Evolutionary conservation across 306 rosid species (phyloP).

Genomic region (Mimosa bimucronata): DNA sequence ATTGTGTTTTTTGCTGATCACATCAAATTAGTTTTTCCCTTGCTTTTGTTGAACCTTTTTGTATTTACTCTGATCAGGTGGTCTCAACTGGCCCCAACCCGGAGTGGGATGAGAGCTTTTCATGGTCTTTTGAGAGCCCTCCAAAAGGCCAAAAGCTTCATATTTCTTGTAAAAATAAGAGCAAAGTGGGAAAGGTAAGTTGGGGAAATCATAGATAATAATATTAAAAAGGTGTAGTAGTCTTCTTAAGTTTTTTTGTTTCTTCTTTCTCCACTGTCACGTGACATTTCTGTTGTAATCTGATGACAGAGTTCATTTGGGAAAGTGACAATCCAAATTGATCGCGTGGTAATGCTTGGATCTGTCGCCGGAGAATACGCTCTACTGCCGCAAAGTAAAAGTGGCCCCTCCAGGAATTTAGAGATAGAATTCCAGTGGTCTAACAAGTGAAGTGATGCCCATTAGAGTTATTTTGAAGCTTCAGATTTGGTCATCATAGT

Average conservation of each 20-base stretch:
- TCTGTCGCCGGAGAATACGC: conserved; percentile 96
- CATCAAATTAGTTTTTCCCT: not conserved
- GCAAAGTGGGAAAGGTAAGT: conserved; percentile 97
- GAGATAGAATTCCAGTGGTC: conserved; percentile 99
- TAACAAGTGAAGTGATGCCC: conserved; percentile 62
- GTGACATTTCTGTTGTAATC: conserved; percentile 35
- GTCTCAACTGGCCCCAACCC: conserved; percentile 96
- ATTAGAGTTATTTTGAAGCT: conserved; percentile 27
- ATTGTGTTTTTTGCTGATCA: conserved; percentile 16
- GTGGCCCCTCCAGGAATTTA: conserved; percentile 85
- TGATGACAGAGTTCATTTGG: conserved; percentile 87
- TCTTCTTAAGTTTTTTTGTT: conserved; percentile 1
- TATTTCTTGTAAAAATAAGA: conserved; percentile 98
- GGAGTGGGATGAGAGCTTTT: conserved; percentile 95
- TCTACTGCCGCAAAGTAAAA: conserved; percentile 88
- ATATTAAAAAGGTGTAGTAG: conserved; percentile 9
- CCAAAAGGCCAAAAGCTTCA: conserved; percentile 99
- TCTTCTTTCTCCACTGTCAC: not conserved
- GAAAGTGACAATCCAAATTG: conserved; percentile 97
- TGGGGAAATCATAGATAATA: conserved; percentile 7
- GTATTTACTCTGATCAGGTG: conserved; percentile 58
- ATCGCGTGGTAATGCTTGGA: conserved; percentile 95
- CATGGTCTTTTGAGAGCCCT: conserved; percentile 98
- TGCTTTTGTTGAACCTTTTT: not conserved
- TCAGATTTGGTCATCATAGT: conserved; percentile 39